Conservation (phyloP, 805 yeast genomes). For the Kodamaea leandrae region DNA sequence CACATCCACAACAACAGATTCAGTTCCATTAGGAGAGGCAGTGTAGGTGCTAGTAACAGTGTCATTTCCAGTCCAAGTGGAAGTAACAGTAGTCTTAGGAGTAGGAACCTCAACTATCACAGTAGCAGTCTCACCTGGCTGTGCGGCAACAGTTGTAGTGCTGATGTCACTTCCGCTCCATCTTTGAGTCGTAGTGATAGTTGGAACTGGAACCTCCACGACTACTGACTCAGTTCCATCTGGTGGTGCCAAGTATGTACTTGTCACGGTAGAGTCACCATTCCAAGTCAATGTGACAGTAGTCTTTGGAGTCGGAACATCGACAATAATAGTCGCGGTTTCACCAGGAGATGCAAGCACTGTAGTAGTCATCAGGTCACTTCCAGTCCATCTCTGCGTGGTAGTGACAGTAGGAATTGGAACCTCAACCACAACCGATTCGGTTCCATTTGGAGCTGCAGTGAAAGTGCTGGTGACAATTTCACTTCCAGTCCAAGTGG, state of each 20-base stretch:
- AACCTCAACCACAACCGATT: constrained; percentile 10
- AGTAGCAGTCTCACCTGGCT: constrained; percentile 11
- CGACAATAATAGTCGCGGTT: constrained; percentile 6
- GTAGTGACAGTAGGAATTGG: constrained; percentile 10
- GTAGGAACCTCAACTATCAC: constrained; percentile 9
- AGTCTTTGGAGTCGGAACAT: constrained; percentile 4
- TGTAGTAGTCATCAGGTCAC: constrained; percentile 1
- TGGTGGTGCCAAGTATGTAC: background rate
- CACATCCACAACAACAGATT: constrained; percentile 13
- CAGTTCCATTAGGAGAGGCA: constrained; percentile 9
- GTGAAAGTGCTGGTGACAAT: constrained; percentile 9
- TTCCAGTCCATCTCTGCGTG: constrained; percentile 12
- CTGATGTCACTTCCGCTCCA: constrained; percentile 5
- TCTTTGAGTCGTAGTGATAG: background rate
- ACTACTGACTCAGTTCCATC: constrained; percentile 1
- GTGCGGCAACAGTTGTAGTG: constrained; percentile 1
- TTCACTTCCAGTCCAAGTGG: constrained; percentile 11
- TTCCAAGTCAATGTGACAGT: constrained; percentile 8
- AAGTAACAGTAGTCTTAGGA: background rate
- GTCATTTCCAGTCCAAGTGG: constrained; percentile 14
- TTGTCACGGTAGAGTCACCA: background rate
- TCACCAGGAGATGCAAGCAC: background rate
- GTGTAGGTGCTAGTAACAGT: constrained; percentile 10
- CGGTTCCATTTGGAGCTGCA: constrained; percentile 10
- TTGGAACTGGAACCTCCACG: constrained; percentile 6